Conservation (phyloP, 352 stramenopile genomes). For the Globisporangium solare region DNA sequence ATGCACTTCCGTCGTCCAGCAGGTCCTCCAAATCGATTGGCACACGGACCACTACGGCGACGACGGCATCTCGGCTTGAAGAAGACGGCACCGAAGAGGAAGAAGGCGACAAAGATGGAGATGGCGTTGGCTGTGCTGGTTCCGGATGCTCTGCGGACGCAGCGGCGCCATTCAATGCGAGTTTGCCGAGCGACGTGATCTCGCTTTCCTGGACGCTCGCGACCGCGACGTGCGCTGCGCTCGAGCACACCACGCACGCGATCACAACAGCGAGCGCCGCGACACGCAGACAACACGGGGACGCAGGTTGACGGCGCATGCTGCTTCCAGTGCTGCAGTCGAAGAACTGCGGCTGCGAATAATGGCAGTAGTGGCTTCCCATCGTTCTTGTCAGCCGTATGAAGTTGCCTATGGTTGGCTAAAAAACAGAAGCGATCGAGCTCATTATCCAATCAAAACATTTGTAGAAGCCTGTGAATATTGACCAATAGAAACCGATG, state of each 20-base stretch:
- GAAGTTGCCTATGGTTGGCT: not conserved
- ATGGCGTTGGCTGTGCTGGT: not conserved
- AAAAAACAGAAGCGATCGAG: not conserved
- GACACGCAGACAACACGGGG: not conserved
- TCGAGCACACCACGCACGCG: not conserved
- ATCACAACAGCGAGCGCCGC: not conserved
- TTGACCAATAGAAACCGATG: no score
- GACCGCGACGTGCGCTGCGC: not conserved
- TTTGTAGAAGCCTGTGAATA: no score
- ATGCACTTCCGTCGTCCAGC: not conserved
- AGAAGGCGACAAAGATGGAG: not conserved
- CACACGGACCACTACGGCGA: not conserved
- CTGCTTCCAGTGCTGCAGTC: not conserved
- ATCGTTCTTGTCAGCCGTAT: not conserved
- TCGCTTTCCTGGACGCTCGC: not conserved
- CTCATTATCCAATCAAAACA: not conserved
- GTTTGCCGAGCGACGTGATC: conserved; percentile 4
- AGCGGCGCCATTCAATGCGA: conserved; percentile 1
- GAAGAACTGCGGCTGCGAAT: not conserved
- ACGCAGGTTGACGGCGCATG: not conserved
- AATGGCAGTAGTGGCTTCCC: not conserved
- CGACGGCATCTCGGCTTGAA: not conserved
- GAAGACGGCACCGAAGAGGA: not conserved
- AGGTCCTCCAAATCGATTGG: conserved; percentile 2
- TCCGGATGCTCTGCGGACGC: not conserved